A percentile compares a stretch with the other conserved stretches of the same genome.
Evolutionary conservation across 495 filamentous ascomycete species (phyloP).

Genomic region (Aspergillus avenaceus): DNA sequence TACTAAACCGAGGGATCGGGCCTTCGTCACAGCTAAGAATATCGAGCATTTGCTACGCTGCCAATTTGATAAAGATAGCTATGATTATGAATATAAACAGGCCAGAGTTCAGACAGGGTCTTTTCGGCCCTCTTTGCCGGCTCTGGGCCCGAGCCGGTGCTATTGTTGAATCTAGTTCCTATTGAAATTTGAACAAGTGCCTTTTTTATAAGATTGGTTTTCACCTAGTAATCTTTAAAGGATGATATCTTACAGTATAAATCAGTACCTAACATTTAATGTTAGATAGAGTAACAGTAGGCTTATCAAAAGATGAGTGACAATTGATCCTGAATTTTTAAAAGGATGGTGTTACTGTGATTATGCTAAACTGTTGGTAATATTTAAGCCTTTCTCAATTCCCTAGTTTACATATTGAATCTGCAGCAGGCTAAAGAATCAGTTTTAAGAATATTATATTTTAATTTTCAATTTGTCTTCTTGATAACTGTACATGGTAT

Average conservation of each 20-base stretch:
- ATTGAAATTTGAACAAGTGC: constrained; percentile 15
- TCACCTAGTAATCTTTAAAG: too few species aligned
- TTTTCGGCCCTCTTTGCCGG: constrained; percentile 14
- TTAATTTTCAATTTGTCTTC: constrained; percentile 17
- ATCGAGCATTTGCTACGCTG: constrained; percentile 13
- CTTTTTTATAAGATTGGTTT: constrained; percentile 20
- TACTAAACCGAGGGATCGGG: constrained; percentile 5
- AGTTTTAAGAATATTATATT: constrained; percentile 13
- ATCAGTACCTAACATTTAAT: constrained; percentile 15
- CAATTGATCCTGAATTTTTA: constrained; percentile 17
- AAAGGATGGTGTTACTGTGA: constrained; percentile 14
- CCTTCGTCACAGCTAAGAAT: constrained; percentile 7
- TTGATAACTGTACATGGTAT: constrained; percentile 13
- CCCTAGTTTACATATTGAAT: constrained; percentile 4
- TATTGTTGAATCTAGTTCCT: constrained; percentile 17
- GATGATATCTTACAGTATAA: too few species aligned
- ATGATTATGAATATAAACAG: constrained; percentile 19
- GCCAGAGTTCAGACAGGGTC: constrained; percentile 14
- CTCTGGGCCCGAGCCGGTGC: constrained; percentile 13
- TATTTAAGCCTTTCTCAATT: not conserved
- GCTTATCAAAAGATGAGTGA: constrained; percentile 12
- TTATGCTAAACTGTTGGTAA: constrained; percentile 6
- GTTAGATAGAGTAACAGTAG: constrained; percentile 2
- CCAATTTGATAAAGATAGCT: constrained; percentile 12
- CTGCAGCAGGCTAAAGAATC: constrained; percentile 13